A percentile compares a stretch with the other conserved stretches of the same genome.
These are phyloP conservation scores for Colletotrichum destructivum DNA, from an alignment of 2,329 filamentous ascomycete genomes.

Conservation along the genomic window DNA sequence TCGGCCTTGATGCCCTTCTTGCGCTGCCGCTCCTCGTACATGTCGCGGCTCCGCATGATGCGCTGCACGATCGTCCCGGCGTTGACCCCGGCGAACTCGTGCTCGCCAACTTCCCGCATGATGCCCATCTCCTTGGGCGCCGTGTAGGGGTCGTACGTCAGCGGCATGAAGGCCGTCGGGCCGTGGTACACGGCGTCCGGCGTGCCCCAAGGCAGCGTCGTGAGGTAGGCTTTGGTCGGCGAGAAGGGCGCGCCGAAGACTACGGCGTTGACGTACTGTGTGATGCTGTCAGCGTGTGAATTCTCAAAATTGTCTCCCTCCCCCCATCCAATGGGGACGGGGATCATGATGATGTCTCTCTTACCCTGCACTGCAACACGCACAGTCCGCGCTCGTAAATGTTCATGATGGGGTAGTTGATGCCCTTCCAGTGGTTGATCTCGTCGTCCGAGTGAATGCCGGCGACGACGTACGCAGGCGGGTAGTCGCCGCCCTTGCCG, in stretches of 20 bases:
- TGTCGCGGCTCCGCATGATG: slow-evolving; percentile 87
- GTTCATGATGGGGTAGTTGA: slow-evolving; percentile 99
- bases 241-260: slow-evolving; percentile 93
- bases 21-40: slow-evolving; percentile 93
- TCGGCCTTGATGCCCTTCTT: slow-evolving; percentile 90
- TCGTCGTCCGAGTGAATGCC: slow-evolving; percentile 95
- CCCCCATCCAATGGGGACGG: not conserved
- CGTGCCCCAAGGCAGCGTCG: slow-evolving; percentile 79
- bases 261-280: slow-evolving; percentile 86
- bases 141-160: slow-evolving; percentile 85
- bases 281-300: not conserved
- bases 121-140: slow-evolving; percentile 87
- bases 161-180: slow-evolving; percentile 90
- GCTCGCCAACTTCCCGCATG: slow-evolving; percentile 82
- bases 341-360: not conserved
- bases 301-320: no score
- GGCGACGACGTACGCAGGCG: slow-evolving; percentile 88
- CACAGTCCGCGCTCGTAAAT: slow-evolving; percentile 96
- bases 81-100: slow-evolving; percentile 90
- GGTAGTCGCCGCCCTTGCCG: slow-evolving; percentile 80
- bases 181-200: slow-evolving; percentile 93
- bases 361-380: slow-evolving; percentile 91
- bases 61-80: slow-evolving; percentile 91
- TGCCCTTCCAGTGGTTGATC: slow-evolving; percentile 96
- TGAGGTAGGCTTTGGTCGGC: slow-evolving; percentile 84